Conservation (phyloP, 2,329 filamentous ascomycete species). For the Ascochyta viciae-villosae region DNA sequence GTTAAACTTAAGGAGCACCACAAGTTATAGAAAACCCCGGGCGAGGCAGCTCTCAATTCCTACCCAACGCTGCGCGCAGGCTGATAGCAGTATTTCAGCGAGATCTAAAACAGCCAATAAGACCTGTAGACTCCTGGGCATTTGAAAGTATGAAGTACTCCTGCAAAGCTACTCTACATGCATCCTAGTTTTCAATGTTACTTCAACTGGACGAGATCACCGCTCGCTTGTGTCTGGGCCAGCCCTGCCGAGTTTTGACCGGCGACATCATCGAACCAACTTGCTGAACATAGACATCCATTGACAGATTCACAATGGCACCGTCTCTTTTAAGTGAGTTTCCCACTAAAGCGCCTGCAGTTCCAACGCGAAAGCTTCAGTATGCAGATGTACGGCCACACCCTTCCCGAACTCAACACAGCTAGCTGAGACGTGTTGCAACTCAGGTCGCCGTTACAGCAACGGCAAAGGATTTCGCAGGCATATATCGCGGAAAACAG, state of each 20-base stretch:
- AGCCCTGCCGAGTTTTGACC: not conserved
- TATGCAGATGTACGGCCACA: constrained; percentile 16
- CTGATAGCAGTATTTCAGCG: no score
- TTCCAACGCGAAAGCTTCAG: constrained; percentile 4
- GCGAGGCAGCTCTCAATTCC: no score
- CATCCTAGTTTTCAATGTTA: no score
- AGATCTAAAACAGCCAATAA: no score
- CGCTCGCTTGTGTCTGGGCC: not conserved
- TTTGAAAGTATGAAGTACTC: no score
- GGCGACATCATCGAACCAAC: not conserved
- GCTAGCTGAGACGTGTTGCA: constrained; percentile 2
- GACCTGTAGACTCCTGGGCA: no score
- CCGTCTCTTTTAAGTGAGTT: constrained; percentile 5
- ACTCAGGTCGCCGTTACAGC: constrained; percentile 44
- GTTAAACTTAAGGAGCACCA: no score
- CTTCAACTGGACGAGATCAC: not conserved
- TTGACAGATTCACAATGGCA: not conserved
- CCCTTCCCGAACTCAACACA: not conserved
- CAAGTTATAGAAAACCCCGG: no score
- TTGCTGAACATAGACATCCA: not conserved
- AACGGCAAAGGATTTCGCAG: constrained; percentile 55
- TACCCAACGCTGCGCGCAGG: no score
- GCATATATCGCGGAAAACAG: constrained; percentile 59
- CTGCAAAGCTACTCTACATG: no score
- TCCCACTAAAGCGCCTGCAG: constrained; percentile 3